Conservation (phyloP, 108 stramenopile species). For the Cyclotella choctawhatcheeana region DNA sequence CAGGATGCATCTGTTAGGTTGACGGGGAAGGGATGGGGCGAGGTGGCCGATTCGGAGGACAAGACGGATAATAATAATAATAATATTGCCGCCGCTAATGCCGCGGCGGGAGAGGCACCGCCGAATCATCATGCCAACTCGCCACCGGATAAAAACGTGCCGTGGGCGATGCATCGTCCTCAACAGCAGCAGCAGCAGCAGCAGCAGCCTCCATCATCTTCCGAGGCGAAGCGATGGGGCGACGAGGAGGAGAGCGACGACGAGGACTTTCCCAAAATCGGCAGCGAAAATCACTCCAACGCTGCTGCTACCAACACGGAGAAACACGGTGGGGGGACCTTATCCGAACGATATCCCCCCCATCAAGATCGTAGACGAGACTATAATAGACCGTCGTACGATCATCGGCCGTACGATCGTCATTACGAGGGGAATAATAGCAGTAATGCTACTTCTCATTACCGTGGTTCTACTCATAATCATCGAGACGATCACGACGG, state of each 20-base stretch:
- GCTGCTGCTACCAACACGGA: not conserved
- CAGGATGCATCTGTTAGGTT: slow-evolving; percentile 4
- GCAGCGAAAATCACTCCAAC: not conserved
- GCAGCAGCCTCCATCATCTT: not conserved
- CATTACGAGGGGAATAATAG: not conserved
- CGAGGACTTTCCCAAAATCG: slow-evolving; percentile 23
- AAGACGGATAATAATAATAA: not conserved
- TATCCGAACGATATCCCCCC: too few relatives aligned
- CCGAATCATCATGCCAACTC: too few relatives aligned
- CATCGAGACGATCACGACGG: not conserved
- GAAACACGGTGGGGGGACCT: too few relatives aligned
- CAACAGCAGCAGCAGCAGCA: too few relatives aligned
- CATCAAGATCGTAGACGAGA: too few relatives aligned
- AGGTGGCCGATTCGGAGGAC: not conserved
- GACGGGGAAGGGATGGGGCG: not conserved
- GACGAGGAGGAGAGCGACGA: slow-evolving; percentile 26
- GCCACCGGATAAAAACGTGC: slow-evolving; percentile 14
- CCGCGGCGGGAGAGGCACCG: not conserved
- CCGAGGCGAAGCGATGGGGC: slow-evolving; percentile 18
- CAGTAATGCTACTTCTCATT: not conserved
- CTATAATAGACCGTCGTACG: too few relatives aligned
- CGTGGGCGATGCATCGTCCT: slow-evolving; percentile 20
- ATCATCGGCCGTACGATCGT: too few relatives aligned
- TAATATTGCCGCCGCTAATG: not conserved
- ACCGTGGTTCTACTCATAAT: not conserved